Evolutionary conservation across 2,329 filamentous ascomycete species (phyloP).

Genomic region (Lachnellula hyalina): DNA sequence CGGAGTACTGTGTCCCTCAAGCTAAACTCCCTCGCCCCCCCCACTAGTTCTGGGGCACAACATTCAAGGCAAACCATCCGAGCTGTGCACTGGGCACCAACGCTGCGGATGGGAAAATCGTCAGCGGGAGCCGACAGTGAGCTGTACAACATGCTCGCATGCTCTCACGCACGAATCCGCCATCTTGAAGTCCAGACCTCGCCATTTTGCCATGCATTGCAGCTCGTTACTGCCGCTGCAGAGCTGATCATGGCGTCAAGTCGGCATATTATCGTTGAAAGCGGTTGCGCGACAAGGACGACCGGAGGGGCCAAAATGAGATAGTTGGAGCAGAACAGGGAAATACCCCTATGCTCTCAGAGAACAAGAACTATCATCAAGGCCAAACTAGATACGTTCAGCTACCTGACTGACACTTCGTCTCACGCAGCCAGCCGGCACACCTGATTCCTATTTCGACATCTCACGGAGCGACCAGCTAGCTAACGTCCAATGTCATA

Average conservation of each 20-base stretch:
- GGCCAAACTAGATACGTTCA: not conserved
- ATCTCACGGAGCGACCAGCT: not conserved
- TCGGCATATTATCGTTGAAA: not conserved
- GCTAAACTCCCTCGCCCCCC: too few species aligned
- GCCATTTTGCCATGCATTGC: not conserved
- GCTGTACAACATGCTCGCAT: not conserved
- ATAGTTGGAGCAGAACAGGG: not conserved
- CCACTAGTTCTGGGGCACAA: too few species aligned
- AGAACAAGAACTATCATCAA: not conserved
- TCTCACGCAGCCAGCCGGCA: not conserved
- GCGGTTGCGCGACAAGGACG: not conserved
- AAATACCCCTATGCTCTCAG: not conserved
- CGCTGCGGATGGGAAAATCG: not conserved
- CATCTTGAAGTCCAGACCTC: not conserved
- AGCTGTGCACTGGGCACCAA: too few species aligned
- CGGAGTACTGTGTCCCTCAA: too few species aligned
- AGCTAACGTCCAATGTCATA: not conserved
- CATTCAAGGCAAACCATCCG: too few species aligned
- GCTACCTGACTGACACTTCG: not conserved
- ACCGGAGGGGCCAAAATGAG: not conserved
- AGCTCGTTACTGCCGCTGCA: not conserved
- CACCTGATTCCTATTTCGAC: not conserved
- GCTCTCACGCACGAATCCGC: not conserved
- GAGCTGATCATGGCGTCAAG: not conserved
- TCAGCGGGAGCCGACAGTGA: not conserved